Percentiles rank a stretch among this genome's conserved stretches.
Evolutionary conservation across 495 filamentous ascomycete genomes (phyloP).

Genomic region (Astrothelium macrocarpum): DNA sequence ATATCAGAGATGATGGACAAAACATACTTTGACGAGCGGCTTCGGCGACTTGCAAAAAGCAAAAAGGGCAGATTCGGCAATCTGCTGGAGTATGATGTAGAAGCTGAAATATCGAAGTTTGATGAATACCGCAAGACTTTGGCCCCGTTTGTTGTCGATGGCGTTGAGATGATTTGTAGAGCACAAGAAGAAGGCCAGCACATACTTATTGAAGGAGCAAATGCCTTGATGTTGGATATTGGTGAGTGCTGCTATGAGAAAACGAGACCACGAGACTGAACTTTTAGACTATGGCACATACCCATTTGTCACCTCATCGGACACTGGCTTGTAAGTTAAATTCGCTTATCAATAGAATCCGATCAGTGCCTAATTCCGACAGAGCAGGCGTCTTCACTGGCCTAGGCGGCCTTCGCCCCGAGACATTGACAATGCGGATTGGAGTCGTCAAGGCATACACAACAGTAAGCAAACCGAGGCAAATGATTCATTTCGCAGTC

Average conservation of each 20-base stretch:
- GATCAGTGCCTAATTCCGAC: background rate
- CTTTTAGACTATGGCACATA: slow-evolving; percentile 58
- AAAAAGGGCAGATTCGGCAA: slow-evolving; percentile 70
- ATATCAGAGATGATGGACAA: slow-evolving; percentile 68
- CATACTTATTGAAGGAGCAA: slow-evolving; percentile 80
- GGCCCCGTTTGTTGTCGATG: slow-evolving; percentile 61
- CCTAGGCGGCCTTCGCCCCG: slow-evolving; percentile 44
- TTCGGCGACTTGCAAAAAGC: slow-evolving; percentile 53
- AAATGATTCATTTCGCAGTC: background rate
- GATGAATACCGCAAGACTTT: slow-evolving; percentile 60
- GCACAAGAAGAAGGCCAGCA: slow-evolving; percentile 50
- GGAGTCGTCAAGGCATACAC: slow-evolving; percentile 79
- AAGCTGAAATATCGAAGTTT: slow-evolving; percentile 66
- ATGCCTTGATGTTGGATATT: slow-evolving; percentile 73
- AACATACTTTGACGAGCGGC: slow-evolving; percentile 60
- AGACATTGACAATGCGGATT: slow-evolving; percentile 53
- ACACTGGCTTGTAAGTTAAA: slow-evolving; percentile 24
- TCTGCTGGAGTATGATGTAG: slow-evolving; percentile 62
- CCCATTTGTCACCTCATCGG: slow-evolving; percentile 69
- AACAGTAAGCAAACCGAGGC: slow-evolving; percentile 9
- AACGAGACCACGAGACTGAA: background rate
- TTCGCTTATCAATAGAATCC: background rate
- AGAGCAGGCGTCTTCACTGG: slow-evolving; percentile 66
- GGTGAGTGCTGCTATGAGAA: slow-evolving; percentile 18
- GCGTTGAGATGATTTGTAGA: slow-evolving; percentile 46